Percentiles rank a stretch among this genome's conserved stretches.
phyloP scores from a whole-genome alignment of 192 early-diverging fungal genomes.

The Obelidium mucronatum region DNA sequence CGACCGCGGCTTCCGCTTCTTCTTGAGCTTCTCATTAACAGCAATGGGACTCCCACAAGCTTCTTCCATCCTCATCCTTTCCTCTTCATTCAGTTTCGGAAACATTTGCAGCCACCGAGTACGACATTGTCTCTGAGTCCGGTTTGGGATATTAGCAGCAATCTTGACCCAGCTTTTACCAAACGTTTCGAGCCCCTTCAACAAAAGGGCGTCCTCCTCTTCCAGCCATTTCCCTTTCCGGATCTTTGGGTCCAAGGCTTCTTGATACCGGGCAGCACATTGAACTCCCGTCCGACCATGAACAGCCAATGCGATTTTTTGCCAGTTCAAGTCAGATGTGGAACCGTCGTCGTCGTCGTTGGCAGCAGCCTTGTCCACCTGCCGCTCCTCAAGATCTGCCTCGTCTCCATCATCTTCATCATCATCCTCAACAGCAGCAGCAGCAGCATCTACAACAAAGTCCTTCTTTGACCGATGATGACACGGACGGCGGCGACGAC shows the following conservation, averaged over 20 bases:
- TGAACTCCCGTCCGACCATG: constrained; percentile 85
- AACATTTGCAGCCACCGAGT: constrained; percentile 75
- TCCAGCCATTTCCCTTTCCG: constrained; percentile 51
- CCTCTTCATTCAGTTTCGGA: constrained; percentile 28
- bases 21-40: constrained; percentile 42
- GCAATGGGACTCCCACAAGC: constrained; percentile 23
- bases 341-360: no score
- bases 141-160: constrained; percentile 79
- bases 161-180: constrained; percentile 87
- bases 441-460: no score
- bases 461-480: no score
- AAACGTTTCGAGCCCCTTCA: constrained; percentile 69
- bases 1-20: no score
- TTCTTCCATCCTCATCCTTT: constrained; percentile 7
- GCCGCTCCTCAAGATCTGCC: no score
- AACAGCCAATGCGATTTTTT: constrained; percentile 78
- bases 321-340: constrained; percentile 78
- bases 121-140: constrained; percentile 91
- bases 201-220: constrained; percentile 70
- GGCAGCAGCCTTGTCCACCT: no score
- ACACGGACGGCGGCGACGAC: neutral
- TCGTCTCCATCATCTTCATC: no score
- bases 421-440: no score
- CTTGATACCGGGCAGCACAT: constrained; percentile 90
- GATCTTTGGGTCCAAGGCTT: constrained; percentile 78